Evolutionary conservation across 2,329 filamentous ascomycete species (phyloP), one percentile per base, ranked within the genome.

Genomic region (Dendryphion nanum): DNA sequence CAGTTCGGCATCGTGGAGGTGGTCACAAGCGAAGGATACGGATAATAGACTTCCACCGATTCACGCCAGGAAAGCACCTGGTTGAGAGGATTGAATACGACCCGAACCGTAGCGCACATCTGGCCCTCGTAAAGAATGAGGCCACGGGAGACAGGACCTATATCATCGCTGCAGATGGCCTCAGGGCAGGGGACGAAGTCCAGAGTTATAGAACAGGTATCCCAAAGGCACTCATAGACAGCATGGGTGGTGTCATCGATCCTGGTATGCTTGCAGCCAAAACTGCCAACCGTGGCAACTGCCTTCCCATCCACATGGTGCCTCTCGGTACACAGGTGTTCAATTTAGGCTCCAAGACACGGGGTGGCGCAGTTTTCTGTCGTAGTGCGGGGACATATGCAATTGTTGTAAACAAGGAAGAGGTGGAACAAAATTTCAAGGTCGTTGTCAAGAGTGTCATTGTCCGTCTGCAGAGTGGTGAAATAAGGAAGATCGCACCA

Each of bases 31-130:
- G 90, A 59, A 83, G 93, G 61, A 94, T 98, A 70, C 78, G 94
- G 43, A 93, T 82, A 1, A 83, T 98, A 21, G 94, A 98, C 68
- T 98, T 95, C 64, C 73, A 82, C 50, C 84, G 93, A 37, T 81
- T 77, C 66, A 78, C 78, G 18, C 81, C 89, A 0, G 93, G 93
- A 14, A 83, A 86, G 48, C 93, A 97, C 55, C 69, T 83, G 13
- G 91, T 98, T 38, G 90, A 97, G 63, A 82, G 93, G 44, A 93
- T 98, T 58, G 93, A 98, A 67, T 90, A 97, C 66, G 94, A 98
- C 57, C 93, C 93, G 1, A 89, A 89, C 50, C 85, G 93, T 35
- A 95, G 83, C 56, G 89, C 91, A 12, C 93, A 98, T 63, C 90
- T 98, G 66, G 93, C 93, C 5, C 76, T 98, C 39, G 60, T 96